Conservation (phyloP, 2,329 filamentous ascomycete genomes). For the Hypomyces rosellus region DNA sequence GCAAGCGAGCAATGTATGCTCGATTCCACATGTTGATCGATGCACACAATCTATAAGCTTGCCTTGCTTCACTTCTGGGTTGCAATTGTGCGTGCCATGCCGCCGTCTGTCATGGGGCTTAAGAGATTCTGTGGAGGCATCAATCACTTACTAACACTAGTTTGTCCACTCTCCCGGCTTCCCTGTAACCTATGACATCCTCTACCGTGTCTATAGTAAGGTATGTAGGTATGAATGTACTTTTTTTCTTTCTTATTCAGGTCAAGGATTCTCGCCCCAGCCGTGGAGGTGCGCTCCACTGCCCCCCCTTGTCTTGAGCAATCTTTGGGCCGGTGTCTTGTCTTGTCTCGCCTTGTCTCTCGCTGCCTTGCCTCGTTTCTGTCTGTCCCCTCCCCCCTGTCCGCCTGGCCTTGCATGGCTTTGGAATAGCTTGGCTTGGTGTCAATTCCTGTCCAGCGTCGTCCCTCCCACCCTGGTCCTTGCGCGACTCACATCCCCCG, state of each 20-base stretch:
- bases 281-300: constrained; percentile 9
- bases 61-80: too few relatives aligned
- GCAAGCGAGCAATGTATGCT: too few relatives aligned
- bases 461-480: too few relatives aligned
- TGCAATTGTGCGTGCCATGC: too few relatives aligned
- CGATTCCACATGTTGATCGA: too few relatives aligned
- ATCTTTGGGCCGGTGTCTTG: constrained; percentile 8
- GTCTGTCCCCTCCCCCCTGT: background rate
- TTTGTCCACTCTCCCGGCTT: constrained; percentile 1
- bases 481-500: background rate
- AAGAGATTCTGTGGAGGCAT: too few relatives aligned
- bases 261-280: constrained; percentile 7
- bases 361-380: constrained; percentile 5
- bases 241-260: background rate
- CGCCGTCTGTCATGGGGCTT: too few relatives aligned
- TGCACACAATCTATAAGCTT: too few relatives aligned
- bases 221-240: too few relatives aligned
- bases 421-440: background rate
- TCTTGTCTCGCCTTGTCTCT: constrained; percentile 5
- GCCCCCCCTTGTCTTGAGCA: constrained; percentile 1
- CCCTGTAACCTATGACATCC: constrained; percentile 7
- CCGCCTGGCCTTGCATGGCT: constrained; percentile 1
- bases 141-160: background rate
- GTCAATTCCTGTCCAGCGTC: background rate
- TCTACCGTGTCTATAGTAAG: constrained; percentile 1